Evolutionary conservation across 2,329 filamentous ascomycete genomes (phyloP), one percentile per base, ranked within the genome.

Genomic region (Verticillium tricorpus): DNA sequence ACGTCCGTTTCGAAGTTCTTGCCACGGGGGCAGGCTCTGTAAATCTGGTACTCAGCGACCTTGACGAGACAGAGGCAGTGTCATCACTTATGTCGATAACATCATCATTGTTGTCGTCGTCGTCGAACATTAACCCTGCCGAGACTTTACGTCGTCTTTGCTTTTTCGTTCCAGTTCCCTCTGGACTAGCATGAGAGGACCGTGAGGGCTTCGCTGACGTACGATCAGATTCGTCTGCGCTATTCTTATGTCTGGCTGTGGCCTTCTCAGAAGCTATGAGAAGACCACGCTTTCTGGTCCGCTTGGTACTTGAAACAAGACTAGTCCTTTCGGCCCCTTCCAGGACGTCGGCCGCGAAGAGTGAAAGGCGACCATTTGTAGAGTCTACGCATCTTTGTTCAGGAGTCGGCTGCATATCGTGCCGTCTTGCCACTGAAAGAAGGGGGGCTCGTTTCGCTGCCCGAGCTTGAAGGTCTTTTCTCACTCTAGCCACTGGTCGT

Each of bases 241-340:
- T 19, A 17, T 32, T 56, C 31, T 56, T 61, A 19, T 22, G 60
- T 32, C 17, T 61, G 9, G 60, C 11, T 5, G 9, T 22, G 14
- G 68, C 65, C 60, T 69, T 74, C 59, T 81, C 77, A 1, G 77
- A 73, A 5, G 82, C 59, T 70, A 84, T 74, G 54, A 84, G 67
- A 8, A 85, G 67, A 2, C 82, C 82, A 59, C 81, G 76, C 62
- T 78, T 80, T 62, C 78, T 77, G 15, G 14, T 32, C 54, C 54
- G 54, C 15, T 34, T 56, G 6, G 54, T 56, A 61, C 77, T 75
- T 19, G 80, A 72, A 63, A 75, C 79, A 59, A 84, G 80, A 8
- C 77, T 39, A 84, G 70, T 63, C 81, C 78, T 57, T 76, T 77
- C 9, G 71, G 75, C 61, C 76, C 67, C 6, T 12, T 25, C 19